Conservation (phyloP, 495 filamentous ascomycete genomes). For the Aspergillus sclerotiicarbonarius region DNA sequence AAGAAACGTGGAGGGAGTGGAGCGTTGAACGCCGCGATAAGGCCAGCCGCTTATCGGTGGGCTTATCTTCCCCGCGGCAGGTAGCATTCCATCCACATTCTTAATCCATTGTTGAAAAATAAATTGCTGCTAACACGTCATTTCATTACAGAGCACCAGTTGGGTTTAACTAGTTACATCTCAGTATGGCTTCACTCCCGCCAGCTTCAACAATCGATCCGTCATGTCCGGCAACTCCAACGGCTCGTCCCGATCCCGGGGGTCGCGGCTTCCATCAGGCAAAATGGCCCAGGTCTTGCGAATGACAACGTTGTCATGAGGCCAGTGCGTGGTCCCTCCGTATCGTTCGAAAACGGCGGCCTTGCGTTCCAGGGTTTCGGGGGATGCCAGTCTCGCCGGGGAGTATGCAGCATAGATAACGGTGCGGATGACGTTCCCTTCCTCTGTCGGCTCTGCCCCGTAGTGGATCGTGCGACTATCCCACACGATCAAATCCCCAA, state of each 20-base stretch:
- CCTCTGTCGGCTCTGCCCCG: constrained; percentile 7
- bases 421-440: constrained; percentile 18
- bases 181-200: constrained; percentile 11
- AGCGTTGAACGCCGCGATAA: no score
- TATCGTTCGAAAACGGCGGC: neutral
- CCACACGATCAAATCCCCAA: constrained; percentile 36
- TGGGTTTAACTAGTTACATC: no score
- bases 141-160: no score
- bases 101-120: no score
- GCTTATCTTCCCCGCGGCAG: no score
- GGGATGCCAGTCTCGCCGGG: constrained; percentile 25
- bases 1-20: no score
- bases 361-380: constrained; percentile 26
- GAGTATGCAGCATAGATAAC: constrained; percentile 31
- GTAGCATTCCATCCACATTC: no score
- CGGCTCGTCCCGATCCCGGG: constrained; percentile 9
- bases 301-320: neutral
- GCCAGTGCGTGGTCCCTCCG: neutral
- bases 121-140: no score
- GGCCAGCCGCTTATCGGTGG: no score
- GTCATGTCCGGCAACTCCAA: constrained; percentile 11
- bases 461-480: constrained; percentile 33
- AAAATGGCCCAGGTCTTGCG: neutral
- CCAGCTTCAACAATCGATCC: constrained; percentile 11
- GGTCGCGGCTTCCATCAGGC: constrained; percentile 10